These are phyloP conservation scores for Phanerochaete carnosa DNA, from an alignment of 768 basidiomycete genomes.

Conservation along the genomic window DNA sequence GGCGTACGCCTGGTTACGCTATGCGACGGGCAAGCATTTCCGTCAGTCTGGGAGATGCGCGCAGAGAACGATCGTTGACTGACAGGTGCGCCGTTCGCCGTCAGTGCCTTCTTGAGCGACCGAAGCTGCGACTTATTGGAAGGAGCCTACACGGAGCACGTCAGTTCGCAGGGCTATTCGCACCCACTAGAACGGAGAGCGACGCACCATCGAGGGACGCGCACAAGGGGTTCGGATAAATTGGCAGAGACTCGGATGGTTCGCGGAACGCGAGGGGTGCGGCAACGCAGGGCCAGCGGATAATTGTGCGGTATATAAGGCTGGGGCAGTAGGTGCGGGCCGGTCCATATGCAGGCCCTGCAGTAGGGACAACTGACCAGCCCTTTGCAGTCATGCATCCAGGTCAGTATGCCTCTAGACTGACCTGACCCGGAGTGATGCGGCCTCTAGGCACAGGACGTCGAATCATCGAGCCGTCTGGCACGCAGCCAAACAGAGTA, in stretches of 20 bases:
- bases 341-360: conserved; percentile 3
- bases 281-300: conserved; percentile 1
- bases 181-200: not conserved
- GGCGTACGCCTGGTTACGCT: conserved; percentile 10
- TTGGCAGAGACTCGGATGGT: conserved; percentile 23
- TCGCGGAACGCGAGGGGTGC: conserved; percentile 16
- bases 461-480: not conserved
- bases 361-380: not conserved
- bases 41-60: not conserved
- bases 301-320: conserved; percentile 18
- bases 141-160: conserved; percentile 4
- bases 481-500: conserved; percentile 5
- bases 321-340: conserved; percentile 6
- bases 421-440: conserved; percentile 15
- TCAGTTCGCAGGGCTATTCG: not conserved
- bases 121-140: conserved; percentile 20
- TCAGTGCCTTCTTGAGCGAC: conserved; percentile 13
- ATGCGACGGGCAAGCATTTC: not conserved
- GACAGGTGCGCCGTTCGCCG: conserved; percentile 5
- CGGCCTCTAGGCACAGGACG: not conserved
- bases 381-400: not conserved
- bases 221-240: conserved; percentile 20
- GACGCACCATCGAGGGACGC: conserved; percentile 13
- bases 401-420: conserved; percentile 15
- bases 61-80: conserved; percentile 5